phyloP scores from a whole-genome alignment of 352 stramenopile genomes.

The Globisporangium nagaii region DNA sequence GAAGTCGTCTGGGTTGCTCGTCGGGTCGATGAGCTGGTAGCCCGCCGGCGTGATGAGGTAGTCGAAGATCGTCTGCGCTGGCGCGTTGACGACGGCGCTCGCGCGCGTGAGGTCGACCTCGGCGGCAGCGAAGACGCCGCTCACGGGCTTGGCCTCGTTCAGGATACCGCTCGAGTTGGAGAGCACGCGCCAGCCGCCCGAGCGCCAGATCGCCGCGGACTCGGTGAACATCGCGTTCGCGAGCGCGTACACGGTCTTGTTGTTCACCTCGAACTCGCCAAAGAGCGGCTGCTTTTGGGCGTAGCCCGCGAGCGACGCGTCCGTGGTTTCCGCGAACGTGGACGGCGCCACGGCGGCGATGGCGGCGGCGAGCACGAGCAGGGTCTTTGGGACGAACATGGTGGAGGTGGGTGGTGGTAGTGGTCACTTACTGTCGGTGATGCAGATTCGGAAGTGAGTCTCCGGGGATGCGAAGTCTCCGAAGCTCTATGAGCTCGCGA shows the following conservation, averaged over 20 bases:
- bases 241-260: conserved; percentile 11
- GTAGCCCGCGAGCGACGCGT: too few species aligned
- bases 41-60: conserved; percentile 25
- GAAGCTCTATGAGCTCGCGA: too few species aligned
- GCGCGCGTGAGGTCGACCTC: conserved; percentile 22
- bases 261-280: conserved; percentile 19
- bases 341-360: too few species aligned
- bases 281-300: conserved; percentile 12
- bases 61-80: conserved; percentile 27
- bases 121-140: conserved; percentile 18
- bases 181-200: conserved; percentile 17
- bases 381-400: conserved; percentile 22
- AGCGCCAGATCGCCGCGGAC: conserved; percentile 22
- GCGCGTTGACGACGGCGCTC: conserved; percentile 13
- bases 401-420: too few species aligned
- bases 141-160: conserved; percentile 27
- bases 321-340: too few species aligned
- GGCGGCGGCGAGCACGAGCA: conserved; percentile 11
- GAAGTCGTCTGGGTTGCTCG: conserved; percentile 24
- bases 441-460: too few species aligned
- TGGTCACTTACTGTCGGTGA: too few species aligned
- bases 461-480: too few species aligned
- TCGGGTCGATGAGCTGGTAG: conserved; percentile 28
- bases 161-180: conserved; percentile 22
- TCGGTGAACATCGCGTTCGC: conserved; percentile 21